phyloP scores from a whole-genome alignment of 352 stramenopile species.

The Pythium periplocum region DNA sequence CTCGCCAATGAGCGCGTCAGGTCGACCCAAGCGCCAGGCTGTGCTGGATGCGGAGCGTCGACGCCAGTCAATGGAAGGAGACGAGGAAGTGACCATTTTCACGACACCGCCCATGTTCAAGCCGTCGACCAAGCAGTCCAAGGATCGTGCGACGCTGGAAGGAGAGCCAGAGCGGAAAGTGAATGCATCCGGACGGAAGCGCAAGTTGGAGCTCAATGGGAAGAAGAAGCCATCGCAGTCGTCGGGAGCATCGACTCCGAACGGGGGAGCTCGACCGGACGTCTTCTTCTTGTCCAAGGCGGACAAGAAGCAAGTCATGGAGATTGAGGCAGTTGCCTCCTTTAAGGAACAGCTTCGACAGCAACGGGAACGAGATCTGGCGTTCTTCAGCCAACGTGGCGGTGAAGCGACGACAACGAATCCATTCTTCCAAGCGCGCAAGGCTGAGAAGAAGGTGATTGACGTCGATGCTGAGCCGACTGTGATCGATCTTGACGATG shows the following conservation, averaged over 20 bases:
- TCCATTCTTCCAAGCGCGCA: constrained; percentile 58
- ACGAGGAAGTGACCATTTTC: constrained; percentile 5
- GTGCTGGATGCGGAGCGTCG: constrained; percentile 34
- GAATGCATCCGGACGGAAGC: constrained; percentile 27
- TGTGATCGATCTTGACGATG: constrained; percentile 25
- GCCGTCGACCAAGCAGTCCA: constrained; percentile 1
- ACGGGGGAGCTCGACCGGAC: constrained; percentile 11
- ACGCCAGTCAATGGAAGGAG: not conserved
- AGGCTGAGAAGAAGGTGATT: constrained; percentile 12
- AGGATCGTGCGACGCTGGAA: constrained; percentile 9
- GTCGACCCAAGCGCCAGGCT: constrained; percentile 50
- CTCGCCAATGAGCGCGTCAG: constrained; percentile 19
- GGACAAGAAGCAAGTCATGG: constrained; percentile 62
- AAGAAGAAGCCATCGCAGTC: constrained; percentile 13
- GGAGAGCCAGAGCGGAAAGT: constrained; percentile 10
- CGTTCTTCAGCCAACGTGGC: constrained; percentile 39
- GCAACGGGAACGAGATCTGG: constrained; percentile 61
- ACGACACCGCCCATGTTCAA: constrained; percentile 10
- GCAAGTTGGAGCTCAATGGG: constrained; percentile 49
- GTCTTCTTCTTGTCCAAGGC: constrained; percentile 58
- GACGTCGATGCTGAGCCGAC: constrained; percentile 16
- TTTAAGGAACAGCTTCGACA: constrained; percentile 62
- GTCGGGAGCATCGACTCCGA: constrained; percentile 7
- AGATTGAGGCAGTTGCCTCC: constrained; percentile 56
- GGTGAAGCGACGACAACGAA: constrained; percentile 35